A percentile compares a stretch with the other conserved stretches of the same genome.
These are phyloP conservation scores for Epichloe brachyelytri DNA, from an alignment of 2,329 filamentous ascomycete species.

Conservation along the genomic window DNA sequence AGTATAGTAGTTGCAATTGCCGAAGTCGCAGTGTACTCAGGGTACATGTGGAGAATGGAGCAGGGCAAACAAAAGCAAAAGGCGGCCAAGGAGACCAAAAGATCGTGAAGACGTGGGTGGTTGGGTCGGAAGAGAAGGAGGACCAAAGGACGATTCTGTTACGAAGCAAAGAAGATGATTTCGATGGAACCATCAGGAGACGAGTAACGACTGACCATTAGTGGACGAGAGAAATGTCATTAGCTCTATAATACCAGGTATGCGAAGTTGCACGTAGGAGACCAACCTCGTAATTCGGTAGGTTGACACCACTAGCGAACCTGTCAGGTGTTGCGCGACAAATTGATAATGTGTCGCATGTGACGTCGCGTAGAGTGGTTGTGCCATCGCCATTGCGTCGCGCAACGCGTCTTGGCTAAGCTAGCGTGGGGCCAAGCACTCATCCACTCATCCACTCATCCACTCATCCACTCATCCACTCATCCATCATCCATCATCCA, in stretches of 20 bases:
- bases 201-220: constrained; percentile 9
- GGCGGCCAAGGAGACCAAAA: constrained; percentile 51
- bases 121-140: constrained; percentile 28
- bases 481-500: neutral
- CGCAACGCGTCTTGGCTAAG: constrained; percentile 5
- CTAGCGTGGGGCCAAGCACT: neutral
- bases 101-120: constrained; percentile 59
- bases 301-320: neutral
- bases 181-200: constrained; percentile 14
- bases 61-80: constrained; percentile 53
- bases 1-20: constrained; percentile 58
- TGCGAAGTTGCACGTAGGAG: neutral
- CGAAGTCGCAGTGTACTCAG: constrained; percentile 65
- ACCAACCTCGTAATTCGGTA: too few relatives aligned
- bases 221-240: neutral
- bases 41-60: constrained; percentile 58
- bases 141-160: constrained; percentile 15
- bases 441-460: neutral
- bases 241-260: neutral
- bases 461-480: neutral
- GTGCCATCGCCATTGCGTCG: constrained; percentile 1
- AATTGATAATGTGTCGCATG: neutral
- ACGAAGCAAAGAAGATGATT: constrained; percentile 10
- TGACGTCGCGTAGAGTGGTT: constrained; percentile 6
- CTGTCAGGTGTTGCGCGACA: neutral